Percentiles rank a stretch among this genome's conserved stretches.
Evolutionary conservation across 306 rosid genomes (phyloP).

Genomic region (Clitoria ternatea): DNA sequence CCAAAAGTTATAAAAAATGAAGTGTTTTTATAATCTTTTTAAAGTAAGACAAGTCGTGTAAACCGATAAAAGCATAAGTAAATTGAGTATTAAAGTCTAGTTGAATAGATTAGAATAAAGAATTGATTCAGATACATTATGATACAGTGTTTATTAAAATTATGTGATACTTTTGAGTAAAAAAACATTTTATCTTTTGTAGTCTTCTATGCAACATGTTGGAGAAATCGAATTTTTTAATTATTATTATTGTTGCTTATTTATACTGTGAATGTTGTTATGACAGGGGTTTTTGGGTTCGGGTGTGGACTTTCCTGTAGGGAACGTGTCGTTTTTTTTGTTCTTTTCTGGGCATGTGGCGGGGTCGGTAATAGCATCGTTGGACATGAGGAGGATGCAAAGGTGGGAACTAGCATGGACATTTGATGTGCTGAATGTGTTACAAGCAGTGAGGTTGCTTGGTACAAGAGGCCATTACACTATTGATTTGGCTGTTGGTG

Average conservation of each 20-base stretch:
- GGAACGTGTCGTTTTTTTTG: constrained; percentile 84
- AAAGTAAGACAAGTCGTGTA: too few relatives aligned
- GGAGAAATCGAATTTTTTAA: too few relatives aligned
- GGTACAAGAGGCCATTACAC: constrained; percentile 93
- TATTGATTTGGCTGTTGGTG: constrained; percentile 78
- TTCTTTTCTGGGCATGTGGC: constrained; percentile 91
- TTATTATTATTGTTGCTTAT: background rate
- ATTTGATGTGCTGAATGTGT: constrained; percentile 62
- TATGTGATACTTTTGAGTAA: too few relatives aligned
- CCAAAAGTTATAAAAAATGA: too few relatives aligned
- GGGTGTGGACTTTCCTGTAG: constrained; percentile 87
- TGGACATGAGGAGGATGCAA: constrained; percentile 85
- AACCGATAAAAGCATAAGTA: too few relatives aligned
- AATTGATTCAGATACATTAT: too few relatives aligned
- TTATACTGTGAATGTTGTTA: background rate
- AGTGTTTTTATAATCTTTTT: too few relatives aligned
- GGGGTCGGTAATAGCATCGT: constrained; percentile 83
- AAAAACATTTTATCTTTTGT: too few relatives aligned
- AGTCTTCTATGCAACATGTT: too few relatives aligned
- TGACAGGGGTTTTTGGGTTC: constrained; percentile 79
- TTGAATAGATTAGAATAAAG: too few relatives aligned
- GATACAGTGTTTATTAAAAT: too few relatives aligned
- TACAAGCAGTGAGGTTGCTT: constrained; percentile 66
- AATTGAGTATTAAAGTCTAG: too few relatives aligned
- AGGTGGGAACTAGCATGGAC: constrained; percentile 69